phyloP scores from a whole-genome alignment of 2,329 filamentous ascomycete species.

The Beauveria scarabaeidicola region DNA sequence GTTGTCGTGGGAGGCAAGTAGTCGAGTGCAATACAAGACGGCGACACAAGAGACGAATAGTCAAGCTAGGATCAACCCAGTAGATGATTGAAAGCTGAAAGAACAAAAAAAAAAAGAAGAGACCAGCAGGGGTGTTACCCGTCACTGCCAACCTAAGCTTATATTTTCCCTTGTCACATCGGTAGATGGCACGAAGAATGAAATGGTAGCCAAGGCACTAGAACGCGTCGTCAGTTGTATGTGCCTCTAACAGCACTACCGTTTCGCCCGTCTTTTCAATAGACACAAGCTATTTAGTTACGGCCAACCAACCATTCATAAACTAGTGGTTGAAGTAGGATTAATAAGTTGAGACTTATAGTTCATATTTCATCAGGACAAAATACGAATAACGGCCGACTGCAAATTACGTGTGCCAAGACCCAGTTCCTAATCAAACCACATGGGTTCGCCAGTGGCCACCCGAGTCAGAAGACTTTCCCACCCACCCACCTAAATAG shows the following conservation, averaged over 20 bases:
- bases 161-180: background rate
- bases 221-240: background rate
- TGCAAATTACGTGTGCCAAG: no score
- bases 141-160: constrained; percentile 3
- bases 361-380: no score
- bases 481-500: no score
- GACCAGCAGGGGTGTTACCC: background rate
- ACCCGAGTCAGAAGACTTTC: no score
- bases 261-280: background rate
- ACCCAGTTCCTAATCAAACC: no score
- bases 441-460: no score
- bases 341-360: no score
- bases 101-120: background rate
- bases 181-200: background rate
- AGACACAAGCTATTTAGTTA: no score
- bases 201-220: background rate
- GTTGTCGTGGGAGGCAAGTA: background rate
- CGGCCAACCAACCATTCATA: no score
- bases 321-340: no score
- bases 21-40: background rate
- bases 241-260: background rate
- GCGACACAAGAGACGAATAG: background rate
- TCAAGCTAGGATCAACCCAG: background rate
- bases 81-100: background rate
- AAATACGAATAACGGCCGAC: no score